Conservation (phyloP, 192 early-diverging fungal genomes). For the Coemansia sp. region DNA sequence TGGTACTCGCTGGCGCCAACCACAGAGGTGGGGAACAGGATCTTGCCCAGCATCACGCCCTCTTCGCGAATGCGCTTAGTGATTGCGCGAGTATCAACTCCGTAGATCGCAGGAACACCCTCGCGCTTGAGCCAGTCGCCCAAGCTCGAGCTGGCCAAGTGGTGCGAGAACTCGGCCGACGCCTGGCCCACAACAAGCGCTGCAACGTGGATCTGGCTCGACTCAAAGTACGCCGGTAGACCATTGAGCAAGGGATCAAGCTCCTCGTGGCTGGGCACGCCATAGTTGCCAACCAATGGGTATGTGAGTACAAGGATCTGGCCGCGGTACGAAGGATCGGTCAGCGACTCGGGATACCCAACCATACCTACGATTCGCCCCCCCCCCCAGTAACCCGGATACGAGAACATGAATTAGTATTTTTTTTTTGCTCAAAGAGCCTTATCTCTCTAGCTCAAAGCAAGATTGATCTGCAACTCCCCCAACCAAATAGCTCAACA, state of each 20-base stretch:
- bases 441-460: constrained; percentile 1
- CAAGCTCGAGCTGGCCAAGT: constrained; percentile 82
- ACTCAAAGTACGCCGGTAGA: constrained; percentile 94
- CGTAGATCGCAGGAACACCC: constrained; percentile 88
- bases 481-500: neutral
- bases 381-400: neutral
- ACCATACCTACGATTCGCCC: constrained; percentile 79
- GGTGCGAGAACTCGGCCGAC: constrained; percentile 90
- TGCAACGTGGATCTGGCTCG: constrained; percentile 88
- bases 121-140: constrained; percentile 89
- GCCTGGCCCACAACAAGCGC: constrained; percentile 91
- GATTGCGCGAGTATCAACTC: constrained; percentile 93
- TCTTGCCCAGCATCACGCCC: constrained; percentile 88
- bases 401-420: neutral
- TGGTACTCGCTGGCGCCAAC: constrained; percentile 45
- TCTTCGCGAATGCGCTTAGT: constrained; percentile 94
- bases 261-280: constrained; percentile 85
- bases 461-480: constrained; percentile 1
- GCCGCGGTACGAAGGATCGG: constrained; percentile 96
- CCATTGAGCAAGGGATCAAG: constrained; percentile 82
- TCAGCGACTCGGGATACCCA: constrained; percentile 98
- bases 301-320: constrained; percentile 98
- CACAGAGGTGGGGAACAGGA: constrained; percentile 75
- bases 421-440: neutral
- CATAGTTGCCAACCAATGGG: constrained; percentile 97